These are phyloP conservation scores for Millerago galiae DNA, from an alignment of 805 yeast species.

Conservation along the genomic window DNA sequence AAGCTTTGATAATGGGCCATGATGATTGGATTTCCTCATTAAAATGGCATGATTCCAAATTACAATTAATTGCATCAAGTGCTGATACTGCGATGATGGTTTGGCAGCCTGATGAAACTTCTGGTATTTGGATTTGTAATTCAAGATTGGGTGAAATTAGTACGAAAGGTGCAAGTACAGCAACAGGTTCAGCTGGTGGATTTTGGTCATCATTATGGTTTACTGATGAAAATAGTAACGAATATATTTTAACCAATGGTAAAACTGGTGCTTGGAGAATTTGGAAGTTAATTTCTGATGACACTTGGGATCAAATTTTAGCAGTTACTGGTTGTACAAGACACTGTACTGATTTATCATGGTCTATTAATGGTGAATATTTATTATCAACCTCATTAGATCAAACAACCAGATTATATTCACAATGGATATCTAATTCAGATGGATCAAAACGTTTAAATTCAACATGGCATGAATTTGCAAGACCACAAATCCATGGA, in stretches of 20 bases:
- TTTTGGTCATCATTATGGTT: constrained; percentile 73
- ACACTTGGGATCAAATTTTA: constrained; percentile 37
- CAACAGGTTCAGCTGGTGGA: constrained; percentile 89
- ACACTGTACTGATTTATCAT: constrained; percentile 70
- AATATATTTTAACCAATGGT: constrained; percentile 72
- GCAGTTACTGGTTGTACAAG: constrained; percentile 74
- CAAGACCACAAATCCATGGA: constrained; percentile 97
- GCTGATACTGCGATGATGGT: constrained; percentile 91
- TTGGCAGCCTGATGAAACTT: constrained; percentile 82
- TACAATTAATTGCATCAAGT: constrained; percentile 71
- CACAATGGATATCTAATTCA: constrained; percentile 45
- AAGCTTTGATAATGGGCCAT: constrained; percentile 94
- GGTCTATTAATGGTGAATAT: constrained; percentile 65
- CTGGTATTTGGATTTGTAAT: constrained; percentile 86
- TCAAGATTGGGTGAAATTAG: constrained; percentile 86
- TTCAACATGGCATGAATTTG: constrained; percentile 78
- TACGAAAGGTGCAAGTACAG: constrained; percentile 95
- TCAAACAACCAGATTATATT: constrained; percentile 84
- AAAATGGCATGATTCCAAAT: constrained; percentile 60
- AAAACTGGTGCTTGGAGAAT: constrained; percentile 89
- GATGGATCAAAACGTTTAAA: constrained; percentile 26
- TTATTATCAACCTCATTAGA: constrained; percentile 78
- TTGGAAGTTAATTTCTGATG: constrained; percentile 42
- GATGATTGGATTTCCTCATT: constrained; percentile 95
- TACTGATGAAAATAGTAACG: constrained; percentile 27